Percentiles rank a stretch among this genome's conserved stretches.
Evolutionary conservation across 1,284 basidiomycete species (phyloP).

Genomic region (Violaceomyces palustris): DNA sequence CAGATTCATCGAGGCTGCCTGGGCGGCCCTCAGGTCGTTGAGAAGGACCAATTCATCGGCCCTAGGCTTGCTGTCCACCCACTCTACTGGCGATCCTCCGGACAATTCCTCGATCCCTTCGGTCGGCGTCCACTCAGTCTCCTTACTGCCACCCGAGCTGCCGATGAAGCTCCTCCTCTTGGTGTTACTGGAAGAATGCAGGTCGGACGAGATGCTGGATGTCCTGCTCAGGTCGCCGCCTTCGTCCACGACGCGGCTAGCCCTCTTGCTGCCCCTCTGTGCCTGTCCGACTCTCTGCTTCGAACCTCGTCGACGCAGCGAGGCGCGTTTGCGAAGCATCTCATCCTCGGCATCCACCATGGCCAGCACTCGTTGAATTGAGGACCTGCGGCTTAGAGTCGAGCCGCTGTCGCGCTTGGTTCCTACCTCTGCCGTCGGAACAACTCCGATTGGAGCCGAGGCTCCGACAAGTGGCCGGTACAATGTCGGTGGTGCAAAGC

Average conservation of each 20-base stretch:
- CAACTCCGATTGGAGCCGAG: not conserved
- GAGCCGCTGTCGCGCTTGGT: not conserved
- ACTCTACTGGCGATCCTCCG: too few relatives aligned
- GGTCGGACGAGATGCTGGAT: conserved; percentile 7
- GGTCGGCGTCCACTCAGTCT: not conserved
- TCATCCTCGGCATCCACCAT: conserved; percentile 6
- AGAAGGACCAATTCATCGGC: too few relatives aligned
- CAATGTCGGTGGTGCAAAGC: too few relatives aligned
- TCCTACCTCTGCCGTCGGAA: not conserved
- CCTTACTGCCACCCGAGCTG: not conserved
- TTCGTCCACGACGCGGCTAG: not conserved
- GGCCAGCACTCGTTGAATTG: conserved; percentile 17
- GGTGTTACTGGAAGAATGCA: conserved; percentile 1
- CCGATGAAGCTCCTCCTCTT: conserved; percentile 4
- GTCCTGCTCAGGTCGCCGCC: conserved; percentile 1
- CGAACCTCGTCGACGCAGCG: conserved; percentile 2
- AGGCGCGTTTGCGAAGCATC: conserved; percentile 3
- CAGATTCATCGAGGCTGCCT: too few relatives aligned
- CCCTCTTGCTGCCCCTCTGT: not conserved
- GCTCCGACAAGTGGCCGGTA: not conserved
- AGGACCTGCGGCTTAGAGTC: conserved; percentile 1
- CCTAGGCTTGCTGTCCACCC: too few relatives aligned
- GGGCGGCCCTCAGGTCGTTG: too few relatives aligned
- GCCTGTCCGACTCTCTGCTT: not conserved
- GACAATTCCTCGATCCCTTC: too few relatives aligned